Evolutionary conservation across 1,284 basidiomycete genomes (phyloP), one percentile per base, ranked within the genome.

Genomic region (Exobasidium cylindrosporum): DNA sequence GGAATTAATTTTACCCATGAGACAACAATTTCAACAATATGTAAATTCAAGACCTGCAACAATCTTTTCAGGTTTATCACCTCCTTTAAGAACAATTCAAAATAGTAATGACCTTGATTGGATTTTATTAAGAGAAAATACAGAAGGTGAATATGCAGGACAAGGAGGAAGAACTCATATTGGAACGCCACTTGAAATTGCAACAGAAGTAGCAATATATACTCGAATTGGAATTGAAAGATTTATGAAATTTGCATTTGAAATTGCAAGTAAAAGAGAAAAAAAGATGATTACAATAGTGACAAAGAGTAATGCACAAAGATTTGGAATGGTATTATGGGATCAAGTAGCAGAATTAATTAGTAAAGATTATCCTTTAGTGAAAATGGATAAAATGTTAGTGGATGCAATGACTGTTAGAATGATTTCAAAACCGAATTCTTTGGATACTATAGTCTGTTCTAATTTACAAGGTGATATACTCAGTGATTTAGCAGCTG

Each of bases 401-500:
- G n/a, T n/a, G n/a, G n/a, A n/a, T n/a, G n/a, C n/a, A n/a, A n/a
- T n/a, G n/a, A n/a, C n/a, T n/a, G n/a, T n/a, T n/a, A n/a, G n/a
- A n/a, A n/a, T n/a, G n/a, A n/a, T n/a, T n/a, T n/a, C n/a, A n/a
- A n/a, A n/a, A n/a, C n/a, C n/a, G n/a, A n/a, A n/a, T n/a, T n/a
- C n/a, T n/a, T n/a, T 40, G 7, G 7, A 7, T 17, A 7, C 10
- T 10, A 40, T 17, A 40, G 35, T 7, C 21, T n/a, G n/a, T n/a
- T n/a, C n/a, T n/a, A 86, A 86, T 64, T 78, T 86, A 26, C 83
- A 85, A 61, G 84, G 84, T 43, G 85, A 86, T 62, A 85, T 85
- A 47, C 79, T 86, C 21, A 85, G 84, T 35, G 85, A 86, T 66
- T 81, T 86, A 24, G 85, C 83, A 2, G 83, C 85, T 2, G 85